Evolutionary conservation across 2,329 filamentous ascomycete species (phyloP), one percentile per base, ranked within the genome.

Genomic region (Exophiala viscosa): DNA sequence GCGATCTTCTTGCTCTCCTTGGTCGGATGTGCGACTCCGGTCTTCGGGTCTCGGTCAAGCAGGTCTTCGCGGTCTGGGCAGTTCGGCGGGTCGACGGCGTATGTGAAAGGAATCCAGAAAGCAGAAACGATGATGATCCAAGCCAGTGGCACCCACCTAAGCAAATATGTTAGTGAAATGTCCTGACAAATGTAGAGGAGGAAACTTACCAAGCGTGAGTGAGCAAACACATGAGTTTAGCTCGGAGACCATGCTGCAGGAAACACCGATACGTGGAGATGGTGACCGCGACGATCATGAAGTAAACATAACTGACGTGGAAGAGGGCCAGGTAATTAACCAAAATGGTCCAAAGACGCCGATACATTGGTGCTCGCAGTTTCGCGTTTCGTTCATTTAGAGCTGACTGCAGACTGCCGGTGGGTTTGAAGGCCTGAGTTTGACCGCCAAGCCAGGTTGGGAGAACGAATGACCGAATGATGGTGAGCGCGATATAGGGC

Each of bases 361-460:
- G 72, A 53, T 74, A 71, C 65, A 85, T 59, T 14, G 68, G 67
- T 45, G 69, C 70, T 17, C 71, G 66, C 18, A 59, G 55, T 42
- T 66, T 64, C 2, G 65, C 57, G 58, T 82, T 76, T 32, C 82
- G 79, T 67, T 85, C 82, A 54, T 83, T 79, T 34, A 85, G 70
- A 0, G 74, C 72, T 1, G 77, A 80, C 20, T 73, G 70, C 7
- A 84, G 69, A 4, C 79, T 82, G 3, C 82, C 82, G 1, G 82
- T 82, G 0, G 82, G 76, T 62, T 80, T 81, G 70, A 85, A 85
- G 15, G 77, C 80, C 64, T 80, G 76, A 0, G 75, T 67, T 62
- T 80, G 73, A 15, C 80, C 82, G 13, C 82, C 82, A 13, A 84
- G 75, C 80, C 80, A 83, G 6, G 64, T 74, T 20, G 81, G 81